Conservation (phyloP, 305 asterid genomes). For the Euphrasia arctica region DNA sequence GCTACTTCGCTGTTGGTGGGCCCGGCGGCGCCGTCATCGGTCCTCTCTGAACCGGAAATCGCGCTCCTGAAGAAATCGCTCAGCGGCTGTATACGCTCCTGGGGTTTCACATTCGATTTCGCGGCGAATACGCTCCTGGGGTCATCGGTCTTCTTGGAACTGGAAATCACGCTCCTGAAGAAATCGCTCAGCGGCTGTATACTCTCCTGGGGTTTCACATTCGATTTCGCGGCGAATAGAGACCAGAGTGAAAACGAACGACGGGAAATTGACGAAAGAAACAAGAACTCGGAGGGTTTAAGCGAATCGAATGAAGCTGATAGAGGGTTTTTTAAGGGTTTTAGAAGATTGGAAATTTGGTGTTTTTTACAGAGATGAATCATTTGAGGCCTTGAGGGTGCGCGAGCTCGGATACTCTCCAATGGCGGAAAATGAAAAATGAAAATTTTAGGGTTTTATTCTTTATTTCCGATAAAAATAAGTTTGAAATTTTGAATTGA, state of each 20-base stretch:
- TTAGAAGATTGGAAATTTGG: constrained; percentile 21
- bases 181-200: constrained; percentile 36
- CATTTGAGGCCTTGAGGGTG: constrained; percentile 27
- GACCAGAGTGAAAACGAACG: constrained; percentile 42
- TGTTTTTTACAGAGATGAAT: constrained; percentile 26
- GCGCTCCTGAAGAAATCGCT: constrained; percentile 51
- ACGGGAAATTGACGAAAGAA: constrained; percentile 24
- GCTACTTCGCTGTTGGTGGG: constrained; percentile 24
- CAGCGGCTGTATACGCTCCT: constrained; percentile 29
- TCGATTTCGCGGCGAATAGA: constrained; percentile 20
- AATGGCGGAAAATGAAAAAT: neutral
- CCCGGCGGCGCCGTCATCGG: constrained; percentile 18
- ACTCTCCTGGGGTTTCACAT: constrained; percentile 18
- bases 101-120: constrained; percentile 19
- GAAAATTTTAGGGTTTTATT: constrained; percentile 6
- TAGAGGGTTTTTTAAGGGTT: constrained; percentile 24
- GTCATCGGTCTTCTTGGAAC: constrained; percentile 24
- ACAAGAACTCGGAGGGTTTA: constrained; percentile 13
- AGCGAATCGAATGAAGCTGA: constrained; percentile 22
- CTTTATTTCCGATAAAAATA: too few species aligned
- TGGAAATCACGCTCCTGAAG: constrained; percentile 54
- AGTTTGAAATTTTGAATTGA: too few species aligned
- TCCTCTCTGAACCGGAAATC: constrained; percentile 35
- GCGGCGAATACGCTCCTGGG: constrained; percentile 3
- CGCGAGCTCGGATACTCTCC: neutral